These are phyloP conservation scores for Ascobolus immersus DNA, from an alignment of 495 filamentous ascomycete genomes.

Conservation along the genomic window DNA sequence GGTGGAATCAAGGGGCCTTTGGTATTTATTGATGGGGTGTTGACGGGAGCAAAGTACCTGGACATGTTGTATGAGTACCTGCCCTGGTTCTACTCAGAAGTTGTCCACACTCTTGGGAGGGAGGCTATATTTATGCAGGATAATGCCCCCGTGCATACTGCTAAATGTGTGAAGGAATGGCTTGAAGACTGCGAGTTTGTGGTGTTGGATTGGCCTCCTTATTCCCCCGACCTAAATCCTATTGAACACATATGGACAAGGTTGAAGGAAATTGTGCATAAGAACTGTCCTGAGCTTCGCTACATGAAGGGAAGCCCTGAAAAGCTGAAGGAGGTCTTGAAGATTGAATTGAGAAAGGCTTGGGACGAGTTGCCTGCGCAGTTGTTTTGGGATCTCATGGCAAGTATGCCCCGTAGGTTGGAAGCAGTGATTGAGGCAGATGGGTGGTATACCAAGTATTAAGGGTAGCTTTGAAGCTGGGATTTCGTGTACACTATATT, in stretches of 20 bases:
- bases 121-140: constrained; percentile 4
- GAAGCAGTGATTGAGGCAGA: constrained; percentile 6
- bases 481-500: too few species aligned
- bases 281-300: not conserved
- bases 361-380: too few species aligned
- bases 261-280: constrained; percentile 4
- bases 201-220: constrained; percentile 1
- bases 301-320: too few species aligned
- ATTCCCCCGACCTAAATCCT: constrained; percentile 3
- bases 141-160: constrained; percentile 3
- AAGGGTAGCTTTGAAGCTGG: too few species aligned
- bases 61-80: too few species aligned
- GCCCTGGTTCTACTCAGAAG: not conserved
- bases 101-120: not conserved
- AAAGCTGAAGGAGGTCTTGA: too few species aligned
- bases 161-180: not conserved
- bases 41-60: not conserved
- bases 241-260: constrained; percentile 4
- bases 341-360: too few species aligned
- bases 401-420: constrained; percentile 1
- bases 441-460: constrained; percentile 6
- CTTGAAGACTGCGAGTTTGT: not conserved
- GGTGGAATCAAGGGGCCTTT: not conserved
- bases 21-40: not conserved
- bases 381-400: not conserved